Conservation (phyloP, 805 yeast species). For the Pichia ethanolica region DNA sequence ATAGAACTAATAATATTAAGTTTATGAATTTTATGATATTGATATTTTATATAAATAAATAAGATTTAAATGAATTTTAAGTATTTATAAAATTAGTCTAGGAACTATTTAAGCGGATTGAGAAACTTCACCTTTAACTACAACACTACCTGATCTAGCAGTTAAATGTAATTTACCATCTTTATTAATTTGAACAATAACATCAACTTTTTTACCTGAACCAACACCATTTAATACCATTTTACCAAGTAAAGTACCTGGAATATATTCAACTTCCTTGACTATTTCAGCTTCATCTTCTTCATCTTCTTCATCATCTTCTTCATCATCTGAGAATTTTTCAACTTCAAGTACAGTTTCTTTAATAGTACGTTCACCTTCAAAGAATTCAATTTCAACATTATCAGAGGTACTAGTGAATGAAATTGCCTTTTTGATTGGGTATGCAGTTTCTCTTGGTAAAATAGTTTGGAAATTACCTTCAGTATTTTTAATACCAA, state of each 20-base stretch:
- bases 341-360: conserved; percentile 73
- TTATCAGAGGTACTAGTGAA: conserved; percentile 57
- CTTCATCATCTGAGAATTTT: conserved; percentile 46
- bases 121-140: conserved; percentile 41
- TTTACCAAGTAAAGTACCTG: conserved; percentile 72
- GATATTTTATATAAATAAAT: not conserved
- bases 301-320: conserved; percentile 32
- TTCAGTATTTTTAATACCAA: conserved; percentile 73
- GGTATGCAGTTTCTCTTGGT: conserved; percentile 81
- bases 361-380: conserved; percentile 77
- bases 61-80: no score
- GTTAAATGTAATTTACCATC: conserved; percentile 59
- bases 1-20: not conserved
- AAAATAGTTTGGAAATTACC: conserved; percentile 67
- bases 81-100: not conserved
- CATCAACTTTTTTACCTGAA: conserved; percentile 60
- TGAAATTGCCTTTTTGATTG: conserved; percentile 69
- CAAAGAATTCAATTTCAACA: conserved; percentile 65
- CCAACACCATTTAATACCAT: conserved; percentile 65
- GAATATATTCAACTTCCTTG: conserved; percentile 64
- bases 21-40: not conserved
- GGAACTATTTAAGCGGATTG: conserved; percentile 14
- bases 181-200: conserved; percentile 55
- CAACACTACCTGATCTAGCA: conserved; percentile 48
- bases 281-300: conserved; percentile 90